Percentiles rank a stretch among this genome's conserved stretches.
Evolutionary conservation across 306 rosid genomes (phyloP).

Genomic region (Lotus japonicus): DNA sequence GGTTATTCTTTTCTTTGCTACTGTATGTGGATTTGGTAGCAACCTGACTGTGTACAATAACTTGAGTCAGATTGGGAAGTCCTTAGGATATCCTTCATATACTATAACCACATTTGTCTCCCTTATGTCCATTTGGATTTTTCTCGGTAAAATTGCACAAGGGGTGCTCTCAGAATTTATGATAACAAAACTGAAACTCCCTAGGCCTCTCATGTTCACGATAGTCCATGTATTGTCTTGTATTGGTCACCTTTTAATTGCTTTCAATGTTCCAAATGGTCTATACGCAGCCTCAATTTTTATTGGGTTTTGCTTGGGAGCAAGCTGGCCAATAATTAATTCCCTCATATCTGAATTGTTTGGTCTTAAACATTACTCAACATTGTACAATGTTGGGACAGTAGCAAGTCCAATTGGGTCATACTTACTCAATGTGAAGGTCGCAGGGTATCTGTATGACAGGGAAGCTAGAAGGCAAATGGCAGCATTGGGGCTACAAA

Average conservation of each 20-base stretch:
- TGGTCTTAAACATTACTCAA: too few species aligned
- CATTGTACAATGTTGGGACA: too few species aligned
- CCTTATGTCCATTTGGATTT: slow-evolving; percentile 43
- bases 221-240: slow-evolving; percentile 28
- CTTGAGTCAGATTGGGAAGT: slow-evolving; percentile 43
- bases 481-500: too few species aligned
- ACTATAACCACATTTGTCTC: slow-evolving; percentile 41
- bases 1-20: slow-evolving; percentile 36
- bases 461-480: too few species aligned
- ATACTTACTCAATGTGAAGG: too few species aligned
- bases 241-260: slow-evolving; percentile 38
- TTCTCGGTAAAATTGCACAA: slow-evolving; percentile 29
- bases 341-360: too few species aligned
- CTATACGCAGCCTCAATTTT: slow-evolving; percentile 48
- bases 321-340: too few species aligned
- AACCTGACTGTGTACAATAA: slow-evolving; percentile 38
- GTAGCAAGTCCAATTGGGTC: too few species aligned
- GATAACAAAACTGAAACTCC: slow-evolving; percentile 20
- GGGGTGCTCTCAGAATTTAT: slow-evolving; percentile 38
- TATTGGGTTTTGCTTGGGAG: slow-evolving; percentile 67
- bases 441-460: too few species aligned
- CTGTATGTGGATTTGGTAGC: slow-evolving; percentile 49
- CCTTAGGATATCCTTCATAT: slow-evolving; percentile 32
- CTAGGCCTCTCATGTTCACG: slow-evolving; percentile 40
- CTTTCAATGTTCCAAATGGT: slow-evolving; percentile 35